Evolutionary conservation across 148 eudicot genomes (phyloP).

Genomic region (Rhododendron williamsianum): DNA sequence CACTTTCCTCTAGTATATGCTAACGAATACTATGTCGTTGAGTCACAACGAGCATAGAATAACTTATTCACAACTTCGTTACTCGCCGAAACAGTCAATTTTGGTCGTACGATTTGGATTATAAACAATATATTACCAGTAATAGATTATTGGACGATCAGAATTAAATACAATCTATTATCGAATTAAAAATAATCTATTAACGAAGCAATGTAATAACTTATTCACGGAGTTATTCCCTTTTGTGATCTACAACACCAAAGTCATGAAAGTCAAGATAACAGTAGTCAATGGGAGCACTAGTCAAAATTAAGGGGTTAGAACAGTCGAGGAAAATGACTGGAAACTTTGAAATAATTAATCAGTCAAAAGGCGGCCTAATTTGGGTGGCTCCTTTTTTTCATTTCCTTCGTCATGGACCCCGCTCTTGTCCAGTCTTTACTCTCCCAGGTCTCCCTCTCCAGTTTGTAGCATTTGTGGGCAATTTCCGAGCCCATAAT

Average conservation of each 20-base stretch:
- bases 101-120: no score
- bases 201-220: no score
- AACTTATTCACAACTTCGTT: no score
- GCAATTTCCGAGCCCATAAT: no score
- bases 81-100: fast-evolving
- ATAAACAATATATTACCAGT: no score
- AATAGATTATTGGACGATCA: no score
- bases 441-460: no score
- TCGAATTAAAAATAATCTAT: no score
- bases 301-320: neutral
- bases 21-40: neutral
- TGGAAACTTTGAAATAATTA: neutral
- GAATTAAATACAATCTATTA: no score
- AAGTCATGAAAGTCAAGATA: neutral
- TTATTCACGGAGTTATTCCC: no score
- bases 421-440: no score
- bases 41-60: neutral
- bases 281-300: neutral
- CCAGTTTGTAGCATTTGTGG: no score
- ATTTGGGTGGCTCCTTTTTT: neutral
- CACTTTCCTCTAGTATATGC: neutral
- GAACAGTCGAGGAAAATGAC: neutral
- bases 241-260: neutral
- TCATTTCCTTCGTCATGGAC: neutral
- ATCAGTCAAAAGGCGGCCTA: neutral